Base-by-base conservation (phyloP, 768 basidiomycete species). In the Boletellus ananiceps region DNA sequence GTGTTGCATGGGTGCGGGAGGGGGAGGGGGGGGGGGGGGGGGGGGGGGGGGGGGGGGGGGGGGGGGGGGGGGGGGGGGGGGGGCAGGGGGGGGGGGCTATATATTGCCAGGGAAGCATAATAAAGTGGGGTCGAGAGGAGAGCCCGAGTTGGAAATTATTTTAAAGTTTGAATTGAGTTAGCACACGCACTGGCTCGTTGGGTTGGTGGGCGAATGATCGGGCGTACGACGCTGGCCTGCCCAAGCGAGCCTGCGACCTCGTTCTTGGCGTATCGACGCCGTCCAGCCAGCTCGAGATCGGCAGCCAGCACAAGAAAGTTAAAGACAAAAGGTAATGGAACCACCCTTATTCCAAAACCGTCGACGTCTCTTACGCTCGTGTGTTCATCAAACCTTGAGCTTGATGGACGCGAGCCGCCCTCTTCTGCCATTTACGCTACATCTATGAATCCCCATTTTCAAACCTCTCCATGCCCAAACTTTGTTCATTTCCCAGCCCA, bases 91-190 rank as follows among this genome's bases (percentile, higher is more conserved):
- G 35, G 42, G 65, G 62, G 56, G 59, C 69, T 71, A 71, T 71
- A 75, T 66, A 74, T 67, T 69, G 23, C 64, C 67, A 49, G 50
- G 41, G 23, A 25, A 25, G 23, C 23, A 25, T 25, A 5, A 25
- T 25, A 25, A 25, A 25, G 23, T 25, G 23, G 23, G 23, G 23
- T 25, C 23, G 23, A 25, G 23, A 25, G 23, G 23, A 25, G 23
- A 7, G 23, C 23, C 23, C 23, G 23, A 25, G 23, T 25, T 25
- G 23, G 23, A 25, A 25, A 67, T 62, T 72, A 72, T 74, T 78
- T 78, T 74, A 74, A 76, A 25, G 76, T 82, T 81, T 75, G 71
- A 71, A 75, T 79, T 78, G 74, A 75, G 75, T 76, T 78, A 70
- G 55, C 54, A 63, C 62, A 65, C 52, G 53, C 44, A 51, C 29